Percentiles rank a stretch among this genome's conserved stretches.
These are phyloP conservation scores for Tremellales sp. DNA, from an alignment of 1,284 basidiomycete species.

Conservation along the genomic window DNA sequence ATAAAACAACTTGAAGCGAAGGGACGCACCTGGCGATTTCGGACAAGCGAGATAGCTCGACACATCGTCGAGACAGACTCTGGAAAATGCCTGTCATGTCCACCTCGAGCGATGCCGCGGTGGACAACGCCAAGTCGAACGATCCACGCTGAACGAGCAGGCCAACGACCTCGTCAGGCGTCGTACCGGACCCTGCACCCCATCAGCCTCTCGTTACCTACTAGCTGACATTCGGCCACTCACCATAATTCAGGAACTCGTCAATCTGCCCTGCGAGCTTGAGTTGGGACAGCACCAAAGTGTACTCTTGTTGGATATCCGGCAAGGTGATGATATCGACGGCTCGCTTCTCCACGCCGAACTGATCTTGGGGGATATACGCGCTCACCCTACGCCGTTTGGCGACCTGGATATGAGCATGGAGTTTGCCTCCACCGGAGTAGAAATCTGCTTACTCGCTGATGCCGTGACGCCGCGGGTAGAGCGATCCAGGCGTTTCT, in stretches of 20 bases:
- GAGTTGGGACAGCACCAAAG: constrained; percentile 71
- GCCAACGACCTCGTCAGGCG: constrained; percentile 67
- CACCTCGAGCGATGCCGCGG: constrained; percentile 69
- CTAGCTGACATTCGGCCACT: constrained; percentile 32
- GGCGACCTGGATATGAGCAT: constrained; percentile 38
- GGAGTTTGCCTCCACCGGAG: neutral
- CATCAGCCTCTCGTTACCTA: neutral
- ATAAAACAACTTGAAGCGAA: constrained; percentile 41
- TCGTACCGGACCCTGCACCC: neutral
- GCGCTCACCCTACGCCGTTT: constrained; percentile 69
- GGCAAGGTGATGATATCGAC: constrained; percentile 73
- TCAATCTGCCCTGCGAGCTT: constrained; percentile 65
- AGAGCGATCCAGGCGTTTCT: constrained; percentile 81
- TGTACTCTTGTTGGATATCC: constrained; percentile 82
- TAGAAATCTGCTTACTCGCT: constrained; percentile 4
- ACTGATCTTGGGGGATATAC: constrained; percentile 73
- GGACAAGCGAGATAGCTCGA: constrained; percentile 61
- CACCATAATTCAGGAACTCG: constrained; percentile 54
- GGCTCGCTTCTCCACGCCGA: constrained; percentile 56
- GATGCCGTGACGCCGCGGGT: constrained; percentile 25
- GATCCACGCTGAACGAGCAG: constrained; percentile 73
- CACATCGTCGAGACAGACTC: constrained; percentile 70
- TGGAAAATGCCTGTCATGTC: constrained; percentile 85
- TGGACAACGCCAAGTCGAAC: constrained; percentile 74
- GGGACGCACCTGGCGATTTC: constrained; percentile 48